Evolutionary conservation across 805 yeast genomes (phyloP), one percentile per base, ranked within the genome.

Genomic region (Saturnispora bothae): DNA sequence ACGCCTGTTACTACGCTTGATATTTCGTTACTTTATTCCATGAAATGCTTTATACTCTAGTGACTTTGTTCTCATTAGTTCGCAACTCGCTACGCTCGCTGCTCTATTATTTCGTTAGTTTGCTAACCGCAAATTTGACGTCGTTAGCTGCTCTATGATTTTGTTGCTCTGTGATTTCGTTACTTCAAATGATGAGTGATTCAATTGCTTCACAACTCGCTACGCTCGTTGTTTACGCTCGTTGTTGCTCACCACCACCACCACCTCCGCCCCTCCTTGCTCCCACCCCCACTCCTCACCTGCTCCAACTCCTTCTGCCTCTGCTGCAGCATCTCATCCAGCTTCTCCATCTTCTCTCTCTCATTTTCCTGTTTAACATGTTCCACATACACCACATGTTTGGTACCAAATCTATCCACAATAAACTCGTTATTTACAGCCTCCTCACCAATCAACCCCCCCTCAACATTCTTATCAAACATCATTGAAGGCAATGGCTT

Each of bases 351-450:
- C 40, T 63, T 50, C 13, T 61, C 63, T 43, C 73, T 92, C 51
- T 83, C 94, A 37, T 73, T 69, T 41, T 75, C 72, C 54, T 82
- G 92, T 43, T 69, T 62, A 19, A 76, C 63, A 43, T 82, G 64
- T 54, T 82, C 83, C 0, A 92, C 94, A 53, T 78, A 83, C 40
- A 81, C 69, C 9, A 76, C 65, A 50, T 83, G 95, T 45, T 75
- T 71, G 47, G 77, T 49, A 27, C 58, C 60, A 28, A 72, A 38
- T 76, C 74, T 4, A 84, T 92, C 59, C 82, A 67, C 53, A 72
- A 81, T 61, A 73, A 61, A 3, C 19, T 54, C 59, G 73, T 53
- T 53, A 34, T 56, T 53, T n/a, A 48, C 45, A 20, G 52, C 47
- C 6, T 48, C 44, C 12, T 51, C 59, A 5, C 74, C 69, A 13